Conservation (phyloP, 2,329 filamentous ascomycete species). For the Pyrenophora teres region DNA sequence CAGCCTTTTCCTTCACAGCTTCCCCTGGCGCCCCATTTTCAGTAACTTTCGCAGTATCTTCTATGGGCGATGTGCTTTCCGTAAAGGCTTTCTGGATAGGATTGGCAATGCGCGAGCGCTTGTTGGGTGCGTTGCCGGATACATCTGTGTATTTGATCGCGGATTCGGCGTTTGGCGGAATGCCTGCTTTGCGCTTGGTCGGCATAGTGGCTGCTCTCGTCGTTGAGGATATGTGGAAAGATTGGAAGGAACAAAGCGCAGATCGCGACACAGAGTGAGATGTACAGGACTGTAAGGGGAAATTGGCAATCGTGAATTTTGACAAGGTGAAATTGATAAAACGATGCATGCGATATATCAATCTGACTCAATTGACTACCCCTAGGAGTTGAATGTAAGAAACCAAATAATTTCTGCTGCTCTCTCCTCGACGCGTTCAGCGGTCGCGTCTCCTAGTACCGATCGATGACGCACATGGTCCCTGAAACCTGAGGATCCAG, state of each 20-base stretch:
- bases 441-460: constrained; percentile 18
- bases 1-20: constrained; percentile 11
- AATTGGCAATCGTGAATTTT: no score
- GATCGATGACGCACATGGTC: constrained; percentile 39
- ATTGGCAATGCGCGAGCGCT: constrained; percentile 43
- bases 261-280: no score
- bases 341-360: no score
- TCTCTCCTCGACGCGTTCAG: constrained; percentile 17
- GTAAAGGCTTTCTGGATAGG: constrained; percentile 33
- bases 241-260: neutral
- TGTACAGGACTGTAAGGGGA: no score
- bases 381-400: neutral
- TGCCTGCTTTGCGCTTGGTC: constrained; percentile 29
- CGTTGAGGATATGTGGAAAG: neutral
- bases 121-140: constrained; percentile 42
- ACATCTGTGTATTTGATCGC: constrained; percentile 43
- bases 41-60: constrained; percentile 16
- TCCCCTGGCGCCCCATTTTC: constrained; percentile 26
- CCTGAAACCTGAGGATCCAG: constrained; percentile 28
- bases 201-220: constrained; percentile 18
- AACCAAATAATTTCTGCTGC: neutral
- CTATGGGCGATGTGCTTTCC: constrained; percentile 12
- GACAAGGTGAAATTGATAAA: no score
- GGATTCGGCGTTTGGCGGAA: constrained; percentile 39
- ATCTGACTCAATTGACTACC: no score